A percentile compares a stretch with the other conserved stretches of the same genome.
These are phyloP conservation scores for Thermochaetoides dissita DNA, from an alignment of 2,329 filamentous ascomycete species.

Conservation along the genomic window DNA sequence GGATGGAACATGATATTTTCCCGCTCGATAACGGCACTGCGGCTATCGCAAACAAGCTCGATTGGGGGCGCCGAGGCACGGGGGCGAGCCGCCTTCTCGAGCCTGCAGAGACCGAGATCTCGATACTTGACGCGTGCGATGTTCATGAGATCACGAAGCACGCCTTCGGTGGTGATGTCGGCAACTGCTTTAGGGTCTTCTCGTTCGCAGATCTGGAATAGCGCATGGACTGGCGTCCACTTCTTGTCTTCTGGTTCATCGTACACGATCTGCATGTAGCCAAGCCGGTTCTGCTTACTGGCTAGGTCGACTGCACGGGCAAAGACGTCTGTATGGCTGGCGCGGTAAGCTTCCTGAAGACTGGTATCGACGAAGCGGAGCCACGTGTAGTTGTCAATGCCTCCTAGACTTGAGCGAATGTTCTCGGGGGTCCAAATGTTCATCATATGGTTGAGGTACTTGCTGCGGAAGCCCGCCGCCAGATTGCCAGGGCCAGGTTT, in stretches of 20 bases:
- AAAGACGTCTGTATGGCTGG: constrained; percentile 58
- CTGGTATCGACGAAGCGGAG: constrained; percentile 74
- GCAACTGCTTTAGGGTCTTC: constrained; percentile 52
- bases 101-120: constrained; percentile 56
- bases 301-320: constrained; percentile 54
- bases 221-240: constrained; percentile 58
- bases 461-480: constrained; percentile 65
- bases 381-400: constrained; percentile 67
- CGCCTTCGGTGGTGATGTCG: constrained; percentile 57
- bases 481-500: constrained; percentile 59
- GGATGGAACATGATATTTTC: constrained; percentile 67
- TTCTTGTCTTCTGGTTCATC: constrained; percentile 47
- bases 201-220: constrained; percentile 68
- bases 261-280: constrained; percentile 55
- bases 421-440: constrained; percentile 82
- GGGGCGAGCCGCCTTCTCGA: constrained; percentile 73
- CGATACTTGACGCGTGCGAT: constrained; percentile 54
- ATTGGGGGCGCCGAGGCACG: constrained; percentile 74
- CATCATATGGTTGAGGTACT: constrained; percentile 67
- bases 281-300: constrained; percentile 44
- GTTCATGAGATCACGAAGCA: constrained; percentile 64
- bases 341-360: constrained; percentile 54
- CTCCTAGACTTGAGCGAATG: constrained; percentile 47
- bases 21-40: constrained; percentile 50
- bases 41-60: constrained; percentile 61